phyloP scores from a whole-genome alignment of 768 basidiomycete species.

The Auriscalpium vulgare region DNA sequence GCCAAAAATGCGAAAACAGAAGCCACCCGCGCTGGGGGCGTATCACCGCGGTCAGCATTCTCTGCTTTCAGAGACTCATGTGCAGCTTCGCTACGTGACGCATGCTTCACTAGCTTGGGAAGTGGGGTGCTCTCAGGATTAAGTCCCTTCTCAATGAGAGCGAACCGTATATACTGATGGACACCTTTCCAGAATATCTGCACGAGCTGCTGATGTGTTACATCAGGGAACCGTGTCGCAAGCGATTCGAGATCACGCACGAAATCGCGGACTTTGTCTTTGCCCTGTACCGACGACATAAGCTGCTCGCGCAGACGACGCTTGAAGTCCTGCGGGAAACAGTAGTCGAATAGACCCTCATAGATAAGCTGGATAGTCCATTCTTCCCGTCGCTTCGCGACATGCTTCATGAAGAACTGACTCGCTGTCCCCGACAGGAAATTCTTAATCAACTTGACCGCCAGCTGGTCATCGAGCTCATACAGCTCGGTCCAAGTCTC shows the following conservation, averaged over 20 bases:
- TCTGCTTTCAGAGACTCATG: neutral
- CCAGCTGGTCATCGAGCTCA: neutral
- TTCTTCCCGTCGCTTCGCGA: constrained; percentile 2
- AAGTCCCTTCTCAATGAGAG: constrained; percentile 15
- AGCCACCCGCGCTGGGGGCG: too few relatives aligned
- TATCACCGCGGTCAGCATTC: neutral
- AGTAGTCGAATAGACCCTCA: constrained; percentile 17
- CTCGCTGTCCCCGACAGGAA: constrained; percentile 17
- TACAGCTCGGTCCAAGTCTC: neutral
- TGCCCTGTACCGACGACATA: constrained; percentile 1
- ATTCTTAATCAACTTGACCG: constrained; percentile 7
- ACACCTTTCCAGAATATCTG: constrained; percentile 10
- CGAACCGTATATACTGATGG: constrained; percentile 11
- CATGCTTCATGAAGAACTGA: constrained; percentile 19
- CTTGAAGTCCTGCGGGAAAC: constrained; percentile 17
- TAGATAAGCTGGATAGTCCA: constrained; percentile 13
- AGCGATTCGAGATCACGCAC: constrained; percentile 16
- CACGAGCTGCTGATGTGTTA: constrained; percentile 7
- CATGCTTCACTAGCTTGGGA: neutral
- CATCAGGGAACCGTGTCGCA: constrained; percentile 11
- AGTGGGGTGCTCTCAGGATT: neutral
- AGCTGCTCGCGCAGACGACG: neutral
- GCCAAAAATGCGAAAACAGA: too few relatives aligned
- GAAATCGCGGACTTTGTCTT: constrained; percentile 10
- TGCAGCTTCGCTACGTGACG: neutral